Conservation (phyloP, 1,284 basidiomycete genomes). For the Mycosarcoma mackinlayi region DNA sequence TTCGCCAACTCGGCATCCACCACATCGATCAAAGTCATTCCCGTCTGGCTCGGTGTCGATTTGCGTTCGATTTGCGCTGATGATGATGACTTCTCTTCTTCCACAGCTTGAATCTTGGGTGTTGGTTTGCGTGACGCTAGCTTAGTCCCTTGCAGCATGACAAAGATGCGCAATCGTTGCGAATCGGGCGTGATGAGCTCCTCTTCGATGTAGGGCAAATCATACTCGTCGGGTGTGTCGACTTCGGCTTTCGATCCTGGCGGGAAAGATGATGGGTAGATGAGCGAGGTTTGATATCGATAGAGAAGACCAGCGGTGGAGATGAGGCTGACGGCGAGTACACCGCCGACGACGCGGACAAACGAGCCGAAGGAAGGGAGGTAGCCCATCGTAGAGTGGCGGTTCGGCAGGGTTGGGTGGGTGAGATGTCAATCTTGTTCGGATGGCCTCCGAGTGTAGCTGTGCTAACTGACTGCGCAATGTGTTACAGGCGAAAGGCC, state of each 20-base stretch:
- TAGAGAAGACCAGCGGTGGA: constrained; percentile 64
- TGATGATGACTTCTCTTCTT: constrained; percentile 14
- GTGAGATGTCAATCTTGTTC: no score
- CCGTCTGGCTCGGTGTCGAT: constrained; percentile 38
- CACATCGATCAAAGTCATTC: constrained; percentile 6
- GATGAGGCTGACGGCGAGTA: constrained; percentile 53
- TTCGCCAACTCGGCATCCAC: constrained; percentile 35
- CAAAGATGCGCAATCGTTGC: constrained; percentile 55
- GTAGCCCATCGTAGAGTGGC: constrained; percentile 35
- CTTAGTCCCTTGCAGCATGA: constrained; percentile 57
- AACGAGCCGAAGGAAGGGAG: constrained; percentile 41
- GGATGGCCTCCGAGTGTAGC: no score
- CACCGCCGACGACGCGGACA: constrained; percentile 45
- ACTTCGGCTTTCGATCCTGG: constrained; percentile 59
- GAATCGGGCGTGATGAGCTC: constrained; percentile 62
- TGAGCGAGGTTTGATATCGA: constrained; percentile 63
- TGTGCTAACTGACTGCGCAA: no score
- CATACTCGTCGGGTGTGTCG: constrained; percentile 60
- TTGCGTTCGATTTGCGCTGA: constrained; percentile 14
- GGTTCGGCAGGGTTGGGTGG: no score
- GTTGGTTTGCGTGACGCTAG: constrained; percentile 11
- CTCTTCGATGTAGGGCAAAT: constrained; percentile 58
- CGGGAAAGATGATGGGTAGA: constrained; percentile 65
- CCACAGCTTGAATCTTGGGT: constrained; percentile 13
- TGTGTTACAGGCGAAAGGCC: no score